Evolutionary conservation across 768 basidiomycete genomes (phyloP), one percentile per base, ranked within the genome.

Genomic region (Tubosaeta sp.): DNA sequence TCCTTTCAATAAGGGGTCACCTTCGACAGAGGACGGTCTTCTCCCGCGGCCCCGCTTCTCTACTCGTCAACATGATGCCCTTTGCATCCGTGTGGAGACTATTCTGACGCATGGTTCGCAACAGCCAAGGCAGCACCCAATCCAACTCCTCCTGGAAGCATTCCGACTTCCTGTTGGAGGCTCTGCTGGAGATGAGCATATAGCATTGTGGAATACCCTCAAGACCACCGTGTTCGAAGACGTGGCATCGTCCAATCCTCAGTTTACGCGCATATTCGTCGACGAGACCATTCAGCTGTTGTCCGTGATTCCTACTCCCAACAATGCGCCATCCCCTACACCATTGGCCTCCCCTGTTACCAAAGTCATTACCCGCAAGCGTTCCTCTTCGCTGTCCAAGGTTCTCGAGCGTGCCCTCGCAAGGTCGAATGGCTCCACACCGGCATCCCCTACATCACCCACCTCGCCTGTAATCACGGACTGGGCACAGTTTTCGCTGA

Each of bases 401-500:
- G 38, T 69, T 65, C 48, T 72, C 68, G 41, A 61, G 64, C 42
- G 44, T 9, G 42, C 52, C 0, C 2, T 43, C 16, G 39, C 51
- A 25, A 52, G 19, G 29, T 43, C 53, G 6, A 63, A 48, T 44
- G 63, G 56, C 27, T 65, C 68, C 9, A 54, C 65, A 6, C 58
- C 60, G 3, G 50, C 33, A 19, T 67, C 68, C 3, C 64, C 74
- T 12, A 56, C 65, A 9, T 66, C 69, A 4, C 59, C 69, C 5
- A 52, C 69, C 17, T 66, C 71, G 4, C 51, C 68, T 19, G 54
- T 63, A 27, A 26, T 67, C 45, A 59, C 69, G 43, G 85, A 88
- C 58, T 91, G 88, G 88, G 64, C 74, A 6, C 79, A 83, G 35
- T 90, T 91, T 66, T 83, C 86, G 0, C 68, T 77, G 1, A 71